Percentiles rank a stretch among this genome's conserved stretches.
phyloP scores from a whole-genome alignment of 1,284 basidiomycete species.

The Moesziomyces antarcticus region DNA sequence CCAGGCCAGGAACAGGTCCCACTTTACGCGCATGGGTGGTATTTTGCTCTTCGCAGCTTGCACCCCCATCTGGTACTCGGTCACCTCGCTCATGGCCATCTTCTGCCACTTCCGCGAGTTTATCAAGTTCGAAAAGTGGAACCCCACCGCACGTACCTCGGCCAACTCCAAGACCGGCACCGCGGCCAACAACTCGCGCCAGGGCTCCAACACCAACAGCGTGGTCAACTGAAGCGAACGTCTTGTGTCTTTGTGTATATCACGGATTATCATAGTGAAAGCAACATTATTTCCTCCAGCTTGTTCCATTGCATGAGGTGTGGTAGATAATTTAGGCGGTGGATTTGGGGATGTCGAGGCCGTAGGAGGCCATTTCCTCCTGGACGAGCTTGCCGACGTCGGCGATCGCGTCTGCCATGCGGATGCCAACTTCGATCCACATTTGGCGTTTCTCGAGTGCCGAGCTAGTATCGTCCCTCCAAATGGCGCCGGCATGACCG shows the following conservation, averaged over 20 bases:
- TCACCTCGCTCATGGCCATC: conserved; percentile 50
- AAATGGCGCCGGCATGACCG: conserved; percentile 58
- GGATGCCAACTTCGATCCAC: conserved; percentile 41
- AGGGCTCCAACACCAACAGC: conserved; percentile 25
- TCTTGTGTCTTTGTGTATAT: neutral
- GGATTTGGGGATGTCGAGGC: neutral
- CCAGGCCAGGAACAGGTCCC: conserved; percentile 48
- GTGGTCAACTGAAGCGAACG: neutral
- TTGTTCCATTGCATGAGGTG: too few relatives aligned
- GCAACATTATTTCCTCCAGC: too few relatives aligned
- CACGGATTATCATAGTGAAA: too few relatives aligned
- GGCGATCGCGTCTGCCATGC: conserved; percentile 45
- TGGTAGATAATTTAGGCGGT: too few relatives aligned
- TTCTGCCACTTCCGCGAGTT: conserved; percentile 60
- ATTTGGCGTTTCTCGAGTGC: conserved; percentile 47
- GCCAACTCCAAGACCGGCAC: conserved; percentile 31
- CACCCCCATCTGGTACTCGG: conserved; percentile 55
- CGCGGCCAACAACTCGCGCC: conserved; percentile 15
- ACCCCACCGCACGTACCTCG: conserved; percentile 41
- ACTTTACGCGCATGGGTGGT: conserved; percentile 46
- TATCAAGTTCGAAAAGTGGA: conserved; percentile 58
- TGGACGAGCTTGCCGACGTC: conserved; percentile 43
- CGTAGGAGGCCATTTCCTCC: conserved; percentile 25
- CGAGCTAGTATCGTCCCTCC: conserved; percentile 42
- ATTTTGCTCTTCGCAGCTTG: conserved; percentile 47